Percentiles rank a stretch among this genome's conserved stretches.
These are phyloP conservation scores for Tolypocladium tundrense DNA, from an alignment of 2,329 filamentous ascomycete genomes.

Conservation along the genomic window DNA sequence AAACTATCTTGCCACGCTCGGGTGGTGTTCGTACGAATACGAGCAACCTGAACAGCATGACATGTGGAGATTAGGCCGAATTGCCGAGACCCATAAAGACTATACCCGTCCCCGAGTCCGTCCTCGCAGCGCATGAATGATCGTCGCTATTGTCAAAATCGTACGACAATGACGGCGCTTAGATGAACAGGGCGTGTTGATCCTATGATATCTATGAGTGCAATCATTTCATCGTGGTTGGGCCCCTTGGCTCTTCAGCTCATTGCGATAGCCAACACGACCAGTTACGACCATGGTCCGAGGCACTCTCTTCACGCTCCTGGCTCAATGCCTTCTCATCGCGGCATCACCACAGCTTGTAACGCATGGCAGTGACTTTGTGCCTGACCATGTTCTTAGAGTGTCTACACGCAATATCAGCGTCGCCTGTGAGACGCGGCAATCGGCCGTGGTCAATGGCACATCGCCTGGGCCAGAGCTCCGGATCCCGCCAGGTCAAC, in stretches of 20 bases:
- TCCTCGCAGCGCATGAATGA: not conserved
- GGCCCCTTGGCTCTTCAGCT: not conserved
- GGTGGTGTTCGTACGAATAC: no score
- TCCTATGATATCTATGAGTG: not conserved
- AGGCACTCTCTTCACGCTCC: not conserved
- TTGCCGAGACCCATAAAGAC: not conserved
- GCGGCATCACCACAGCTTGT: not conserved
- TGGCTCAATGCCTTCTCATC: not conserved
- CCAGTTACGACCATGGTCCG: not conserved
- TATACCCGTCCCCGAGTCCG: no score
- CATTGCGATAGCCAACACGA: not conserved
- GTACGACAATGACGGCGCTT: not conserved
- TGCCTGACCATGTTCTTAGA: not conserved
- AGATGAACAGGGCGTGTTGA: not conserved
- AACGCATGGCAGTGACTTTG: not conserved
- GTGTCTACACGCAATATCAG: not conserved
- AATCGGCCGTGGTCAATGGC: conserved; percentile 35
- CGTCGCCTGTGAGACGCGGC: not conserved
- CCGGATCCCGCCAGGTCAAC: conserved; percentile 30
- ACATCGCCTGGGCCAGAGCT: conserved; percentile 41
- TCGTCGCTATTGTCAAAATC: not conserved
- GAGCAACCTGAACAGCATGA: not conserved
- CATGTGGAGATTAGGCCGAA: not conserved
- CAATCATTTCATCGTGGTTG: not conserved
- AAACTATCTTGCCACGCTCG: not conserved